Evolutionary conservation across 2,329 filamentous ascomycete genomes (phyloP).

Genomic region (Teratosphaeria nubilosa): DNA sequence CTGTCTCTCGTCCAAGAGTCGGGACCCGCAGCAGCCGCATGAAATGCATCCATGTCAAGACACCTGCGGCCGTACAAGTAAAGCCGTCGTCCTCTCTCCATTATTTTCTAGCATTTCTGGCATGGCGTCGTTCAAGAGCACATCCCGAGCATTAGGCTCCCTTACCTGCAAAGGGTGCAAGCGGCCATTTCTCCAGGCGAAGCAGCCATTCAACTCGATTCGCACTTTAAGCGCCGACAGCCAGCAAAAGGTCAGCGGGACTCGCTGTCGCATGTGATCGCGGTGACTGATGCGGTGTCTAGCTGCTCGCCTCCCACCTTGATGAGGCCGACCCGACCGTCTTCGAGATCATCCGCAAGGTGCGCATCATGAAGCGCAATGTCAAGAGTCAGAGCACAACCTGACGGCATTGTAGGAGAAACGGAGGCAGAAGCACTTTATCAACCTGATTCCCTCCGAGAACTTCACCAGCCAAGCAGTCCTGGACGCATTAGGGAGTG

Average conservation of each 20-base stretch:
- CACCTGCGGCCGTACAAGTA: neutral
- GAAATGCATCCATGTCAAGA: neutral
- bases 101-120: conserved; percentile 1
- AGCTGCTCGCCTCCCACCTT: conserved; percentile 73
- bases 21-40: neutral
- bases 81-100: neutral
- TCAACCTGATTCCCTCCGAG: conserved; percentile 92
- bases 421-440: conserved; percentile 91
- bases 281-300: conserved; percentile 4
- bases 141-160: conserved; percentile 30
- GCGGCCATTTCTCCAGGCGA: conserved; percentile 18
- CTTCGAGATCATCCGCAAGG: conserved; percentile 84
- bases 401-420: conserved; percentile 54
- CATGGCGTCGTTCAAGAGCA: conserved; percentile 34
- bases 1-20: neutral
- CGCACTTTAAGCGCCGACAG: conserved; percentile 34
- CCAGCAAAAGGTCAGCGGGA: conserved; percentile 36
- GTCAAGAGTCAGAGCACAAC: conserved; percentile 1
- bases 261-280: neutral
- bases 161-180: conserved; percentile 23
- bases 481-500: conserved; percentile 80
- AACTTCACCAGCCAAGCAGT: conserved; percentile 94
- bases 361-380: conserved; percentile 28
- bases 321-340: conserved; percentile 78
- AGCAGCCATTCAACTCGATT: conserved; percentile 24